phyloP scores from a whole-genome alignment of 345 rosid species.

The Brassica carinata region DNA sequence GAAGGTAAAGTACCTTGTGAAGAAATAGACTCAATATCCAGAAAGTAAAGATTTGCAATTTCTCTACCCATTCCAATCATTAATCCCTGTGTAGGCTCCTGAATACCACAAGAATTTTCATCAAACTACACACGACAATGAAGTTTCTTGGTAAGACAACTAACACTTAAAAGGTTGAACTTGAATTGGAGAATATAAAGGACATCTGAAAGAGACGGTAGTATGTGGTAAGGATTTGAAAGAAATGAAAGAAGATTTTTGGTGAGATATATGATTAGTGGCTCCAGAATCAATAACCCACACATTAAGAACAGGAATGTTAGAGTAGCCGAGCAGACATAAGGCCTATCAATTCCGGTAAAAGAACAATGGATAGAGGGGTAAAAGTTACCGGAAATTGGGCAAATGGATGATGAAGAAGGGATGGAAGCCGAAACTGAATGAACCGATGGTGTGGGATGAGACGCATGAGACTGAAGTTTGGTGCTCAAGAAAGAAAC shows the following conservation, averaged over 20 bases:
- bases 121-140: no score
- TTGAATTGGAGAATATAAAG: background rate
- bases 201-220: background rate
- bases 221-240: background rate
- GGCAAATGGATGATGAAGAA: background rate
- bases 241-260: background rate
- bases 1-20: accelerated
- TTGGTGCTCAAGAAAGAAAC: background rate
- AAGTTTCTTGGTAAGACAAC: no score
- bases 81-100: background rate
- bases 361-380: background rate
- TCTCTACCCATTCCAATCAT: conserved; percentile 6
- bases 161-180: background rate
- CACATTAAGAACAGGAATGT: background rate
- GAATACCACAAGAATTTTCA: background rate
- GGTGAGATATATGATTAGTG: background rate
- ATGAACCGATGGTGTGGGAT: background rate
- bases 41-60: background rate
- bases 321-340: background rate
- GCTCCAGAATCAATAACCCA: background rate
- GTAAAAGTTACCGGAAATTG: background rate
- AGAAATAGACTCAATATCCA: background rate
- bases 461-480: background rate
- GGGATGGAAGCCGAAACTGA: background rate
- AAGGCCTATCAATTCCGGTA: background rate